These are phyloP conservation scores for Hygrophila difformis DNA, from an alignment of 257 asterid species.

Conservation along the genomic window DNA sequence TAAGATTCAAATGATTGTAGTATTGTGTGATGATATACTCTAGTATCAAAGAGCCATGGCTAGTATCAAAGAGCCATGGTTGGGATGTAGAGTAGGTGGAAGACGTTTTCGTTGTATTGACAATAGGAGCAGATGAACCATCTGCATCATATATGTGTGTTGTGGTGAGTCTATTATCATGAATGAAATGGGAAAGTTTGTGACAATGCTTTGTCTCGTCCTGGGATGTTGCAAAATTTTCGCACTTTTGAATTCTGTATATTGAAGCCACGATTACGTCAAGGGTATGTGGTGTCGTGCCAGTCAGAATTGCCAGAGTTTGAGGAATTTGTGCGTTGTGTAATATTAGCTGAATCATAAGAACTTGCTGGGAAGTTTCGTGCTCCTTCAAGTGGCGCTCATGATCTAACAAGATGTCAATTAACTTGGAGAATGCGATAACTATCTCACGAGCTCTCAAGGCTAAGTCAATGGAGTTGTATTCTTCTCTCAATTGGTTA, in stretches of 20 bases:
- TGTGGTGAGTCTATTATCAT: neutral
- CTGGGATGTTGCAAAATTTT: neutral
- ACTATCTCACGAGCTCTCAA: neutral
- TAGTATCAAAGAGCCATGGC: neutral
- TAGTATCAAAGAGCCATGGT: no score
- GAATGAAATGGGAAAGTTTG: neutral
- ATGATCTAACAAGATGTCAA: neutral
- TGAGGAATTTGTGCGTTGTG: neutral
- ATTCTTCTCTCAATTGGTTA: neutral
- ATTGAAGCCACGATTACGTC: neutral
- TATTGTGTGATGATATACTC: constrained; percentile 12
- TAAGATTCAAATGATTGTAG: neutral
- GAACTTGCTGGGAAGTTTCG: neutral
- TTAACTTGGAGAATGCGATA: neutral
- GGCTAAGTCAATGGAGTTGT: neutral
- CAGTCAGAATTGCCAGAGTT: neutral
- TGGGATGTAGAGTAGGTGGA: neutral
- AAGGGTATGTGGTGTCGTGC: neutral
- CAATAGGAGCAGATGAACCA: neutral
- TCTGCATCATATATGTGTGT: neutral
- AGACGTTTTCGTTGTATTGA: neutral
- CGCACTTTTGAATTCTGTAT: neutral
- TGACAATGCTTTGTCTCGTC: neutral
- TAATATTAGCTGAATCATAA: neutral
- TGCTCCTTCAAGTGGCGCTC: neutral